Conservation (phyloP, 306 rosid genomes). For the Fragaria iinumae region DNA sequence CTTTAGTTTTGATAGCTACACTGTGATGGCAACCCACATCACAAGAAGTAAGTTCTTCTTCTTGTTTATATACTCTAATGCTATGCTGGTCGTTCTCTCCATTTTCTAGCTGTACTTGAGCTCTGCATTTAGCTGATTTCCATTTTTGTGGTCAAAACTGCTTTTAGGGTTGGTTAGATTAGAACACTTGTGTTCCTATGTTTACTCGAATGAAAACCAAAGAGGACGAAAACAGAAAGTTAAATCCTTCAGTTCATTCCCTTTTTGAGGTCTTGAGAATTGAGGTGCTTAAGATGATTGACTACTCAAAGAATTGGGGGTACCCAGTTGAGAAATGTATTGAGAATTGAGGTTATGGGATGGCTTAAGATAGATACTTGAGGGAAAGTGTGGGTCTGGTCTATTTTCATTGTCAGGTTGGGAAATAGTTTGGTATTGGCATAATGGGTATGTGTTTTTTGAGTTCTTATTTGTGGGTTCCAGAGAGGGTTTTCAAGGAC, state of each 20-base stretch:
- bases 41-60: neutral
- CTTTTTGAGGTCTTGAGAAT: neutral
- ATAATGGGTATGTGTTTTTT: neutral
- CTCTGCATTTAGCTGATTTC: slow-evolving; percentile 2
- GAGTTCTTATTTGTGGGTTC: neutral
- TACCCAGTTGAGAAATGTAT: neutral
- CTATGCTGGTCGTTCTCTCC: neutral
- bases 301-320: neutral
- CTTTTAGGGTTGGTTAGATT: neutral
- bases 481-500: neutral
- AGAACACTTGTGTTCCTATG: neutral
- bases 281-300: neutral
- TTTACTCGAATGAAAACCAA: neutral
- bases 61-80: neutral
- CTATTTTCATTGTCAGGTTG: neutral
- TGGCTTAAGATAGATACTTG: neutral
- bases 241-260: neutral
- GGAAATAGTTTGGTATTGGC: neutral
- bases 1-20: neutral
- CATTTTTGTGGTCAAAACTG: neutral
- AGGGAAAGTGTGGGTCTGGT: neutral
- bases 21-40: neutral
- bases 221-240: neutral
- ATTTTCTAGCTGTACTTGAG: neutral
- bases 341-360: no score